A percentile compares a stretch with the other conserved stretches of the same genome.
These are phyloP conservation scores for Knoxdaviesia proteae DNA, from an alignment of 2,329 filamentous ascomycete genomes.

Conservation along the genomic window DNA sequence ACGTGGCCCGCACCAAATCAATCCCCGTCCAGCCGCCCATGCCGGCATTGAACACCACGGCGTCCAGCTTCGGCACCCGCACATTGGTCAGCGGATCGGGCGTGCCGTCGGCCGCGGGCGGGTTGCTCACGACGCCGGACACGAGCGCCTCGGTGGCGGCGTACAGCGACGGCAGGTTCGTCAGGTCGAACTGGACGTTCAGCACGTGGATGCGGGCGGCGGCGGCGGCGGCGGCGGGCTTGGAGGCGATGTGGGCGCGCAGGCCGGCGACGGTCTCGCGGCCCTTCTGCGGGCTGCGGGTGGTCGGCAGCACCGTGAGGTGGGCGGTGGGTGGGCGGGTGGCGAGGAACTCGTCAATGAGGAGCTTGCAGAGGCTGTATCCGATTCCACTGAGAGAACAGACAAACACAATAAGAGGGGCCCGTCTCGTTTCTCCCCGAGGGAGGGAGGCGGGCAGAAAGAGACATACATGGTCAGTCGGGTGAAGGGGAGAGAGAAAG, in stretches of 20 bases:
- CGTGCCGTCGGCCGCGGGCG: slow-evolving; percentile 14
- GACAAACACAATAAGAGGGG: no score
- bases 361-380: slow-evolving; percentile 59
- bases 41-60: slow-evolving; percentile 69
- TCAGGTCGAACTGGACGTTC: slow-evolving; percentile 37
- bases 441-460: no score
- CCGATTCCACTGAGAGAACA: slow-evolving; percentile 51
- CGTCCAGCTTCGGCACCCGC: slow-evolving; percentile 51
- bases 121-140: slow-evolving; percentile 22
- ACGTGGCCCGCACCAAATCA: slow-evolving; percentile 16
- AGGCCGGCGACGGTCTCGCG: slow-evolving; percentile 48
- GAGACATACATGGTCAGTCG: no score
- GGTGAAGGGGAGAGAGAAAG: no score
- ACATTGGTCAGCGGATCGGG: slow-evolving; percentile 19
- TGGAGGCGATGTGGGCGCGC: slow-evolving; percentile 35
- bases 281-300: slow-evolving; percentile 55
- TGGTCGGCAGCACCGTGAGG: slow-evolving; percentile 67
- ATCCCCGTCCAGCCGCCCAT: slow-evolving; percentile 73
- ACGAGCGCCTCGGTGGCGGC: slow-evolving; percentile 25
- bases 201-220: slow-evolving; percentile 32
- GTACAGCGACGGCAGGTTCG: slow-evolving; percentile 31
- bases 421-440: no score
- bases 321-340: slow-evolving; percentile 44
- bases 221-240: slow-evolving; percentile 20
- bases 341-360: slow-evolving; percentile 76